phyloP scores from a whole-genome alignment of 2,329 filamentous ascomycete species.

The Scopulariopsis brevicaulis region DNA sequence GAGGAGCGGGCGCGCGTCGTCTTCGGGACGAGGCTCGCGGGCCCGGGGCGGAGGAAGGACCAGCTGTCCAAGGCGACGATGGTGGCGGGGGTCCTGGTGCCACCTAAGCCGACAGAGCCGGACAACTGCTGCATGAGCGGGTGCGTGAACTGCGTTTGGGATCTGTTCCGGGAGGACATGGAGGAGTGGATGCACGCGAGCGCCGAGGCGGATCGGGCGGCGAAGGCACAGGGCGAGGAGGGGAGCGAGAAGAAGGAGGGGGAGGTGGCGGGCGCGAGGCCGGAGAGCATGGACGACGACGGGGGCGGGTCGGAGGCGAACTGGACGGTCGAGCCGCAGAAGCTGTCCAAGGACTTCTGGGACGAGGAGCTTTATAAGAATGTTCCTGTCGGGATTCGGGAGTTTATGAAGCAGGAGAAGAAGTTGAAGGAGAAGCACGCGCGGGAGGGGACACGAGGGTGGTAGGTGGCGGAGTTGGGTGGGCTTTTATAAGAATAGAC shows the following conservation, averaged over 20 bases:
- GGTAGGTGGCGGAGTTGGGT: constrained; percentile 14
- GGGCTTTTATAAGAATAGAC: background rate
- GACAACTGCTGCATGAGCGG: constrained; percentile 99
- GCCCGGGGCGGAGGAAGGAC: constrained; percentile 51
- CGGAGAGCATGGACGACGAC: constrained; percentile 65
- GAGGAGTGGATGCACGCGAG: constrained; percentile 71
- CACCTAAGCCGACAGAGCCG: constrained; percentile 75
- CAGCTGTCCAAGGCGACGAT: constrained; percentile 47
- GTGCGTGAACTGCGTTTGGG: constrained; percentile 97
- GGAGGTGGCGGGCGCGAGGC: constrained; percentile 20
- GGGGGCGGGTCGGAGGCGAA: constrained; percentile 63
- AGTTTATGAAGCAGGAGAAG: constrained; percentile 98
- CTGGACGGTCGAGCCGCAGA: constrained; percentile 36
- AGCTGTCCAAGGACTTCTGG: constrained; percentile 40
- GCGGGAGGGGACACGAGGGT: constrained; percentile 37
- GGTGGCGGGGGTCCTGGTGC: constrained; percentile 71
- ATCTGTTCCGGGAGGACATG: constrained; percentile 79
- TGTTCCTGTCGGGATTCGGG: constrained; percentile 83
- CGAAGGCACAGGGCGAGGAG: constrained; percentile 23
- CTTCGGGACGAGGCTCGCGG: constrained; percentile 70
- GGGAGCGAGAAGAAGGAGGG: constrained; percentile 6
- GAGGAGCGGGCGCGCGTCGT: constrained; percentile 54
- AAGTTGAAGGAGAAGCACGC: constrained; percentile 65
- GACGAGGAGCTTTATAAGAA: constrained; percentile 62
- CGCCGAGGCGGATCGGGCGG: constrained; percentile 44